These are phyloP conservation scores for Hygrocybe coccinea DNA, from an alignment of 768 basidiomycete species.

Conservation along the genomic window DNA sequence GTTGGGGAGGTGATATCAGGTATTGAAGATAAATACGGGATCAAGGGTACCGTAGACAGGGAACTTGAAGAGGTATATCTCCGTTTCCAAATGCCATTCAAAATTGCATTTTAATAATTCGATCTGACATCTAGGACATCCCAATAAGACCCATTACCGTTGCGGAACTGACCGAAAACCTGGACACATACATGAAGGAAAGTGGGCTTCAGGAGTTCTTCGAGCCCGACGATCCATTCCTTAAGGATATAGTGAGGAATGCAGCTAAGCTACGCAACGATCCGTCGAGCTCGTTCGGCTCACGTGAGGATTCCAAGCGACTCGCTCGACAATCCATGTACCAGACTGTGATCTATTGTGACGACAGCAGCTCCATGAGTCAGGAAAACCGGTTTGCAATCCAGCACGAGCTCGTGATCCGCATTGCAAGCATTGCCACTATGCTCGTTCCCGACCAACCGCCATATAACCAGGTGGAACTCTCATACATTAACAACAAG, in stretches of 20 bases:
- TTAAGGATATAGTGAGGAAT: constrained; percentile 13
- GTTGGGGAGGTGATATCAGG: constrained; percentile 10
- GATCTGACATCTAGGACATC: constrained; percentile 6
- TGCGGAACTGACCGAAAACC: constrained; percentile 9
- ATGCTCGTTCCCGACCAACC: constrained; percentile 22
- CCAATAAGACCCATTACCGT: constrained; percentile 11
- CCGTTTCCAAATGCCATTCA: constrained; percentile 1
- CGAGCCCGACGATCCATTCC: constrained; percentile 9
- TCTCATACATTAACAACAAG: constrained; percentile 25
- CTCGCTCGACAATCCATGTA: constrained; percentile 20
- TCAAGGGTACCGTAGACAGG: constrained; percentile 7
- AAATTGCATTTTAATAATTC: background rate
- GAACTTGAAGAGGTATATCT: constrained; percentile 16
- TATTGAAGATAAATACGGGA: constrained; percentile 12
- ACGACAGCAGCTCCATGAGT: constrained; percentile 23
- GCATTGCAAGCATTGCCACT: constrained; percentile 20
- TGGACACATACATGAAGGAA: constrained; percentile 11
- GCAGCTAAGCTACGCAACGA: constrained; percentile 9
- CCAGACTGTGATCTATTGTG: constrained; percentile 15
- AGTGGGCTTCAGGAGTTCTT: constrained; percentile 13
- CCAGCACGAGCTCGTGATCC: constrained; percentile 10
- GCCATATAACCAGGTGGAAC: constrained; percentile 18
- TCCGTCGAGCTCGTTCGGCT: constrained; percentile 9
- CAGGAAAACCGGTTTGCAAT: constrained; percentile 11
- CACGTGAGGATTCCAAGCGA: constrained; percentile 19